Evolutionary conservation across 352 stramenopile genomes (phyloP).

Genomic region (Thalassiosira allenii): DNA sequence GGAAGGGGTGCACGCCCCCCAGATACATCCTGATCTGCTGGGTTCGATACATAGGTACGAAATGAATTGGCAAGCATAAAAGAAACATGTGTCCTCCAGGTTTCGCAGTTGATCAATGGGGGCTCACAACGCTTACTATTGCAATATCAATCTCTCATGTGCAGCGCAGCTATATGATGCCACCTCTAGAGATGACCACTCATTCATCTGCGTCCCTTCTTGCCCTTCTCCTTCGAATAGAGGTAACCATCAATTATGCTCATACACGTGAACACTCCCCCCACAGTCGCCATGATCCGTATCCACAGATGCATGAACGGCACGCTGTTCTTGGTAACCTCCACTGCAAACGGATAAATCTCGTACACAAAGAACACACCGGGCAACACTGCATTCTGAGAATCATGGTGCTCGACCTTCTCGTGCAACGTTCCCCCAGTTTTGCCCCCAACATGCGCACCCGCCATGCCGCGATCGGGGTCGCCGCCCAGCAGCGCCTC

Average conservation of each 20-base stretch:
- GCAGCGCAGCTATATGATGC: too few relatives aligned
- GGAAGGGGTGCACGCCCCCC: too few relatives aligned
- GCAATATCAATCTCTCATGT: too few relatives aligned
- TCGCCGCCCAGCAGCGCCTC: constrained; percentile 47
- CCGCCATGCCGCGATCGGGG: constrained; percentile 28
- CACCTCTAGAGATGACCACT: too few relatives aligned
- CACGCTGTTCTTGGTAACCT: constrained; percentile 82
- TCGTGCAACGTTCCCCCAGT: constrained; percentile 53
- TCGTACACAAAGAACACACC: constrained; percentile 93
- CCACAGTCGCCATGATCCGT: constrained; percentile 88
- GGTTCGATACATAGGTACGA: too few relatives aligned
- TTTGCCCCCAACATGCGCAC: constrained; percentile 53
- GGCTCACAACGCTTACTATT: too few relatives aligned
- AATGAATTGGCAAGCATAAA: too few relatives aligned
- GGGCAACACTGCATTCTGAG: constrained; percentile 84
- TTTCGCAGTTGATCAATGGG: too few relatives aligned
- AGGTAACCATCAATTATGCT: constrained; percentile 68
- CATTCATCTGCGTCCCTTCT: neutral
- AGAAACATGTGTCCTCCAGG: too few relatives aligned
- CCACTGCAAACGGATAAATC: constrained; percentile 90
- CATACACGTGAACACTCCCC: constrained; percentile 86
- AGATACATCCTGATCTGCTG: too few relatives aligned
- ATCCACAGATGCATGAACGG: constrained; percentile 88
- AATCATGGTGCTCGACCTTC: constrained; percentile 73
- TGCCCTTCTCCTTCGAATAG: constrained; percentile 54